phyloP scores from a whole-genome alignment of 768 basidiomycete species.

The Rhizopogon roseolus region DNA sequence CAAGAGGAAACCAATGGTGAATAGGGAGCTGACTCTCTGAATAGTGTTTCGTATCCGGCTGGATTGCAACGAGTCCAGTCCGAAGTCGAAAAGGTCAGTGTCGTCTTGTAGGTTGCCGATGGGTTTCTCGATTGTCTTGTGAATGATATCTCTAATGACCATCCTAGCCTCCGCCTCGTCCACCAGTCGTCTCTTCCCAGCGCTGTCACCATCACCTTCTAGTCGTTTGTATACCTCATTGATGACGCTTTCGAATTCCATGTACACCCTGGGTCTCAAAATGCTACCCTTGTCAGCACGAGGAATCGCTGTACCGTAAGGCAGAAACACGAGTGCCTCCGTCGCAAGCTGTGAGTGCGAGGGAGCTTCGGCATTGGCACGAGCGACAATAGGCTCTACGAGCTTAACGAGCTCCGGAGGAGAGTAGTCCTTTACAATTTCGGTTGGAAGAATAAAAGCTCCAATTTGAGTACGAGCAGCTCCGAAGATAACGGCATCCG shows the following conservation, averaged over 20 bases:
- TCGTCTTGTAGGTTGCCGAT: slow-evolving; percentile 15
- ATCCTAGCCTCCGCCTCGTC: slow-evolving; percentile 8
- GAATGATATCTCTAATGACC: slow-evolving; percentile 12
- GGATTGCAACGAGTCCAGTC: slow-evolving; percentile 51
- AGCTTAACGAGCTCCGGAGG: slow-evolving; percentile 27
- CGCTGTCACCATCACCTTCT: slow-evolving; percentile 32
- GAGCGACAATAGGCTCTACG: slow-evolving; percentile 38
- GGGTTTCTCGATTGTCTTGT: slow-evolving; percentile 16
- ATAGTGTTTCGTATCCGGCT: slow-evolving; percentile 45
- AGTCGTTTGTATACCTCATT: slow-evolving; percentile 35
- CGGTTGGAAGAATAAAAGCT: slow-evolving; percentile 45
- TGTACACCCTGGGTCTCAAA: slow-evolving; percentile 45
- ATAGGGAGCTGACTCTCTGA: slow-evolving; percentile 31
- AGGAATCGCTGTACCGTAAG: slow-evolving; percentile 43
- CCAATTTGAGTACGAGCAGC: slow-evolving; percentile 44
- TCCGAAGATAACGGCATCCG: slow-evolving; percentile 53
- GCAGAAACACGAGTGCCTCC: slow-evolving; percentile 48
- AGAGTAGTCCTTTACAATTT: slow-evolving; percentile 24
- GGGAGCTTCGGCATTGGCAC: slow-evolving; percentile 49
- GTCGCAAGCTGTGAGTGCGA: slow-evolving; percentile 46
- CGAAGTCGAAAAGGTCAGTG: slow-evolving; percentile 43
- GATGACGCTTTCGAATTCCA: slow-evolving; percentile 43
- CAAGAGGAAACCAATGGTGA: slow-evolving; percentile 15
- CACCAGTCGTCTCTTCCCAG: slow-evolving; percentile 9
- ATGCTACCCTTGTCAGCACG: slow-evolving; percentile 49